These are phyloP conservation scores for Botrytis fragariae DNA, from an alignment of 2,329 filamentous ascomycete species.

Conservation along the genomic window DNA sequence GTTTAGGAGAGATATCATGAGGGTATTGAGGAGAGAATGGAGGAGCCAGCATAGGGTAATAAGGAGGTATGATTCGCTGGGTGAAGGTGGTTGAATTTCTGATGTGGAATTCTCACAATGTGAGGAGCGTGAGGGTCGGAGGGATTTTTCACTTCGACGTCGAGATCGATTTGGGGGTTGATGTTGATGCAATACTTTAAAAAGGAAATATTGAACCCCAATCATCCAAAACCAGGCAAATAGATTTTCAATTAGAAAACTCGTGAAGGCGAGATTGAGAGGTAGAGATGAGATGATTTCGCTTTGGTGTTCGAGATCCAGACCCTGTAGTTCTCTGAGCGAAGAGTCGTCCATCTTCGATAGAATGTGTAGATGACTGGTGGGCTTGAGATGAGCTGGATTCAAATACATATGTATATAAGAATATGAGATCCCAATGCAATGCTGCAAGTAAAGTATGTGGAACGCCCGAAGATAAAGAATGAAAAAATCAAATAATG, in stretches of 20 bases:
- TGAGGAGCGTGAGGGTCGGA: neutral
- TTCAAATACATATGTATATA: neutral
- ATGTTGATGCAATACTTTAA: neutral
- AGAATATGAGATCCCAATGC: neutral
- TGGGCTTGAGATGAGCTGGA: neutral
- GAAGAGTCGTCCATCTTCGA: neutral
- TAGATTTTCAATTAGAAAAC: neutral
- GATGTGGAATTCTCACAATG: neutral
- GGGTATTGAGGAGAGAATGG: neutral
- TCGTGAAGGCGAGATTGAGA: neutral
- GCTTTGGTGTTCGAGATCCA: neutral
- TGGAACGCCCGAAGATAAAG: neutral
- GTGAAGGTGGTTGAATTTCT: neutral
- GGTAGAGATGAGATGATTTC: neutral
- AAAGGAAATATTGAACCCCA: conserved; percentile 10
- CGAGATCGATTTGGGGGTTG: neutral
- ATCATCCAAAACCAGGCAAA: conserved; percentile 13
- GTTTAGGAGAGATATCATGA: neutral
- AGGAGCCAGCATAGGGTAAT: neutral
- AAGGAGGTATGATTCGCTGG: neutral
- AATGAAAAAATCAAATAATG: neutral
- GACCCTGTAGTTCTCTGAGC: neutral
- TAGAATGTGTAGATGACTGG: neutral
- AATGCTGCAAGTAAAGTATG: neutral
- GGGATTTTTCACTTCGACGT: neutral